These are phyloP conservation scores for Pilaira anomala DNA, from an alignment of 192 early-diverging fungal genomes.

Conservation along the genomic window DNA sequence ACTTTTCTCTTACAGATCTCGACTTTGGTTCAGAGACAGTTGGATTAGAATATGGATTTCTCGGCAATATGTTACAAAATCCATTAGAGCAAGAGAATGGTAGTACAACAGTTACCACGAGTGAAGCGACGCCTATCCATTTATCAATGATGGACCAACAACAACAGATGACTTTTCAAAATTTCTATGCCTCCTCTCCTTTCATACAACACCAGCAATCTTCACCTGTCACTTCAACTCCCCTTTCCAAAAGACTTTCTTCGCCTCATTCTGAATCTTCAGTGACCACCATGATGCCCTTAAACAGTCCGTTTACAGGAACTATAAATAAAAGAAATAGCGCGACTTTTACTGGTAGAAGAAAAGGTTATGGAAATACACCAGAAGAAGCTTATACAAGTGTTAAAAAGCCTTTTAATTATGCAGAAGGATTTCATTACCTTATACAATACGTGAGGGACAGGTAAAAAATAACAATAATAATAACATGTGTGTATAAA, in stretches of 20 bases:
- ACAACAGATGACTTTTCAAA: neutral
- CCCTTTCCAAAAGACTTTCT: neutral
- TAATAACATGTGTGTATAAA: neutral
- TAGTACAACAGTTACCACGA: constrained; percentile 11
- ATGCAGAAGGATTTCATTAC: constrained; percentile 92
- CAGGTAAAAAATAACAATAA: constrained; percentile 38
- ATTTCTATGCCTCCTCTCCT: neutral
- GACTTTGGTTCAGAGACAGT: constrained; percentile 86
- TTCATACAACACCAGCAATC: neutral
- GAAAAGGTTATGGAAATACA: constrained; percentile 35
- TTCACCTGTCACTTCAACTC: constrained; percentile 4
- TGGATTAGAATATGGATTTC: constrained; percentile 84
- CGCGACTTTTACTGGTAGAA: constrained; percentile 4
- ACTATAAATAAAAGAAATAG: constrained; percentile 15
- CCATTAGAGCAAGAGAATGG: constrained; percentile 25
- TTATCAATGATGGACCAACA: neutral
- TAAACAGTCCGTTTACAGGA: neutral
- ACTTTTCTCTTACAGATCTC: constrained; percentile 43
- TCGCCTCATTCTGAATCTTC: neutral
- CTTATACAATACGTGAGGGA: constrained; percentile 78
- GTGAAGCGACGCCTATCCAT: constrained; percentile 4
- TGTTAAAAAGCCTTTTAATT: constrained; percentile 83
- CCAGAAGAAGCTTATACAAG: constrained; percentile 73
- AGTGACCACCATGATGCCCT: constrained; percentile 2
- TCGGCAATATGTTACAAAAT: constrained; percentile 83